Base-by-base conservation (phyloP, 2,329 filamentous ascomycete species). In the Lecanicillium sp. region DNA sequence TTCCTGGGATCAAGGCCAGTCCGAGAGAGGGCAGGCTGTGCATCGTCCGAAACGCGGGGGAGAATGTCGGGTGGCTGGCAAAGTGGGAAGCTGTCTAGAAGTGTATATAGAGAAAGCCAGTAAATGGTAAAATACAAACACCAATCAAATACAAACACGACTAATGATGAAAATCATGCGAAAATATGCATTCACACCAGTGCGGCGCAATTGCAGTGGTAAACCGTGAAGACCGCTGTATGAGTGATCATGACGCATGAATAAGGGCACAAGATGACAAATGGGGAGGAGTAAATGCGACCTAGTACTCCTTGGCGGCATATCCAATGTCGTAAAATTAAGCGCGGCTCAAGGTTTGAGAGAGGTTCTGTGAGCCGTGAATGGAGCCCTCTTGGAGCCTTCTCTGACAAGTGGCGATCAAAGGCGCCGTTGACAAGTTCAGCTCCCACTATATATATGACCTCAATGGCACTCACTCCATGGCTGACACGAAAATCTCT, bases 21-120 rank as follows among this genome's bases (percentile, higher is more conserved):
- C 45, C 50, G 6, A 59, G 55, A n/a, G 69, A 72, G 41, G 68
- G 68, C 3, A 66, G 61, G 35, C 51, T 86, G 10, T 96, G 89
- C 59, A 78, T 98, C 48, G 78, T 97, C 22, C 72, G 90, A 38
- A 84, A 89, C 53, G 78, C 82, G 2, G 92, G 92, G 1, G 79
- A 88, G 60, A 79, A 68, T 25, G 66, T 92, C 4, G 90, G 87
- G 3, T 81, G 89, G 64, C 59, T 97, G 47, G 90, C 79, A 3
- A 68, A 65, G 47, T 95, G 89, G 89, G 81, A 90, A 49, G 55
- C 80, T 49, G 62, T 80, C 27, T 81, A 42, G 50, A n/a, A 29
- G 10, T 35, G 12, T 27, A 13, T 33, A 22, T 27, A 2, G 9
- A 31, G 22, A 6, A 17, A 29, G 2, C 14, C 22, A 17, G 33